Base-by-base conservation (phyloP, 2,329 filamentous ascomycete species). In the Aspergillus udagawae region DNA sequence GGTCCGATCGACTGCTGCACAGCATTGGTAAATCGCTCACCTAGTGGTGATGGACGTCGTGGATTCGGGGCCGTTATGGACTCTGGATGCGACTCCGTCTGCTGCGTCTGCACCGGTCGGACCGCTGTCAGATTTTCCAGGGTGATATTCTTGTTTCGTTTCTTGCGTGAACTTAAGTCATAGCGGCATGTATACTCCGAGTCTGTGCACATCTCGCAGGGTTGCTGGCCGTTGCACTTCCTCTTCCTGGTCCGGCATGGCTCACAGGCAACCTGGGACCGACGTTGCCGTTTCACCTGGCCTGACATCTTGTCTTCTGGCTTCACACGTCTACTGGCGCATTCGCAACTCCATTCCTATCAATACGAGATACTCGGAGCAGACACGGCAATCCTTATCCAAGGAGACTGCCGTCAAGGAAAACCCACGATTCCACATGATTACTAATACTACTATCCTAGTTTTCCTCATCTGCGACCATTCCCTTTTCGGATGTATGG, bases 221-320 rank as follows among this genome's bases (percentile, higher is more conserved):
- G 82, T 28, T 76, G 69, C 2, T 67, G 70, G 17, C 81, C 81
- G 60, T 83, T 78, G 60, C 82, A 84, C 67, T 81, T 80, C 41
- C 82, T 75, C 66, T 84, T 84, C 47, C 81, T 76, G 14, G 81
- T 73, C 23, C 81, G 75, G 55, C 82, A 84, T 21, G 79, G 77
- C 55, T 78, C 69, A 61, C 79, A 81, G n/a, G 79, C 41, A 21
- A 42, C 9, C 41, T 42, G 21, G 17, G 41, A n/a, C 1, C 41
- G 41, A 42, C 41, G 41, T 9, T 42, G 17, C 20, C 41, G 41
- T 21, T 35, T 35, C 12, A 35, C 1, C 4, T 14, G 29, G 29
- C 12, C 29, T 5, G 29, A 35, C 29, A 35, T 35, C 4, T 14
- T 35, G 29, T 5, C 29, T 35, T 14, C 29, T 14, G 29, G 29